Conservation (phyloP, 2,329 filamentous ascomycete genomes). For the Seiridium cupressi region DNA sequence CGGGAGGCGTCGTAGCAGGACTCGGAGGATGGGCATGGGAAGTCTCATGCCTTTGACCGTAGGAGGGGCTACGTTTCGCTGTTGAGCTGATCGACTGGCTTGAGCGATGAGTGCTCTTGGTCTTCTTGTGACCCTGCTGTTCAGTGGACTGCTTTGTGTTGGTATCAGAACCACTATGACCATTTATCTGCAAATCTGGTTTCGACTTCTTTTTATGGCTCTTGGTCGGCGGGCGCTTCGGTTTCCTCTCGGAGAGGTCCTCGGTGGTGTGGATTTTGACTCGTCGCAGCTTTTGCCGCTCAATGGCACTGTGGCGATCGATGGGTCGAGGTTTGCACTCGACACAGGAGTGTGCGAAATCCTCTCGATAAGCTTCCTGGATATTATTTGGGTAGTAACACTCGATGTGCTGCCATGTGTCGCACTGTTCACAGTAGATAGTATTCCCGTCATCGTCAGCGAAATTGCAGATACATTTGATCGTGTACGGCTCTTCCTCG, state of each 20-base stretch:
- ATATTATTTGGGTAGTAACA: slow-evolving; percentile 84
- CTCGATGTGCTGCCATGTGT: slow-evolving; percentile 97
- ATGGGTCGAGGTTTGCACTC: slow-evolving; percentile 80
- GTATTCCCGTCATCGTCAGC: slow-evolving; percentile 96
- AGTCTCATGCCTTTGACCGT: slow-evolving; percentile 61
- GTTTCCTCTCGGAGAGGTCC: slow-evolving; percentile 63
- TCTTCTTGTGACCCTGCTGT: slow-evolving; percentile 68
- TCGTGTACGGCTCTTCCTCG: slow-evolving; percentile 84
- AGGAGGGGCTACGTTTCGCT: slow-evolving; percentile 63
- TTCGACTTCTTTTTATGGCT: slow-evolving; percentile 87
- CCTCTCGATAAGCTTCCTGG: slow-evolving; percentile 67
- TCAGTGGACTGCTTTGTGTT: slow-evolving; percentile 45
- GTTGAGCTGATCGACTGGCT: slow-evolving; percentile 75
- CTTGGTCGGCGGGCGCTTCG: slow-evolving; percentile 74
- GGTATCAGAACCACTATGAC: slow-evolving; percentile 59
- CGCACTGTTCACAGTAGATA: slow-evolving; percentile 92
- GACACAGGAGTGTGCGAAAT: slow-evolving; percentile 80
- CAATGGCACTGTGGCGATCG: slow-evolving; percentile 71
- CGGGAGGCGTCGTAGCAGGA: slow-evolving; percentile 73
- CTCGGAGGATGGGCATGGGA: slow-evolving; percentile 62
- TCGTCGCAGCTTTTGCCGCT: slow-evolving; percentile 65
- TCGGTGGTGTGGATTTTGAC: slow-evolving; percentile 40
- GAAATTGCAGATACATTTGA: slow-evolving; percentile 96
- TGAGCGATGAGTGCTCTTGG: slow-evolving; percentile 77
- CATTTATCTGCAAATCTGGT: slow-evolving; percentile 69